Base-by-base conservation (phyloP, 2,329 filamentous ascomycete genomes). In the Dactylella cylindrospora region DNA sequence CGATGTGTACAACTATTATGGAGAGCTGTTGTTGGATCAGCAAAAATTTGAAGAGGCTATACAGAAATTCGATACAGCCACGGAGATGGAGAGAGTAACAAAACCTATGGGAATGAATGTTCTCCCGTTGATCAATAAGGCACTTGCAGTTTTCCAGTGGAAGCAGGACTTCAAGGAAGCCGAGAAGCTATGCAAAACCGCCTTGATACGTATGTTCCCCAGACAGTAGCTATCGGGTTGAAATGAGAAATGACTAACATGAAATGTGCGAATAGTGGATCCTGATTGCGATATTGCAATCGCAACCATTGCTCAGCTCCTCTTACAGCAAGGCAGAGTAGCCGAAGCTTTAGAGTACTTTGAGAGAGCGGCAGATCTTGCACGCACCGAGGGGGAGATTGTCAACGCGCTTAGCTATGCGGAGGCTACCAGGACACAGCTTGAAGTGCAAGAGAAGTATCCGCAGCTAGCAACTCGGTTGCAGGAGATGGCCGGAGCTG, bases 1-100 rank as follows among this genome's bases (percentile, higher is more conserved):
- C 4, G 93, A 98, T 72, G 93, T 97, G 32, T 98, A 97, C 80
- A 98, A 98, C 80, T 98, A 98, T 81, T 97, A 95, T 71, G 93
- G 93, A 70, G 93, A 98, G 77, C 81, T 98, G 53, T 80, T 98
- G 55, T 84, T 98, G 49, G 93, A 98, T 78, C 93, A 97, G 78
- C 85, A 89, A 75, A 95, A 96, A 75, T 97, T 85, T 76, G 79
- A 88, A 59, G 91, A 98, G 73, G 93, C 93, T 20, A 90, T 98
- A 66, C 88, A 95, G 77, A 95, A 96, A 76, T 98, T 98, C 71
- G 93, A 98, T 73, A 93, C 85, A 20, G 93, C 93, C n/a, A 90
- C 97, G 67, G 90, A 97, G 72, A 91, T 97, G 85, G 93, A 98
- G 81, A 94, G 93, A 79, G 84, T 88, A 74, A 85, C 84, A 66